Conservation (phyloP, 2,329 filamentous ascomycete species). For the Neonectria sp. region DNA sequence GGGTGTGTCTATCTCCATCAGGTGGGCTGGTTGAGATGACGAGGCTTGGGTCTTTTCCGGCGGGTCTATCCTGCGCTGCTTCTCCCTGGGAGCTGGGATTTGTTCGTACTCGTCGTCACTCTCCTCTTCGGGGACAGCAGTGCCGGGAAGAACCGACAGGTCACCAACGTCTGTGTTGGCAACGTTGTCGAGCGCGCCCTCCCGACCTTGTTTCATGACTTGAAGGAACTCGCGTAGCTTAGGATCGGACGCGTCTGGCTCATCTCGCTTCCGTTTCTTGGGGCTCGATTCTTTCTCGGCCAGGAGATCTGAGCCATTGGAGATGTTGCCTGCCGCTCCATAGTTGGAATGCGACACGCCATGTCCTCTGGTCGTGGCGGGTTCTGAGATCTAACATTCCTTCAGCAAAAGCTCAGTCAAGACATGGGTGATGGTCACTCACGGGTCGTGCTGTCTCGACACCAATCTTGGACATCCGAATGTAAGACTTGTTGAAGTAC, state of each 20-base stretch:
- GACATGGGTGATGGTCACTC: conserved; percentile 48
- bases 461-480: conserved; percentile 93
- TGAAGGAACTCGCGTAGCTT: conserved; percentile 90
- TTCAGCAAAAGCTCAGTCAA: conserved; percentile 48
- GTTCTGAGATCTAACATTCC: conserved; percentile 64
- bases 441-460: conserved; percentile 92
- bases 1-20: conserved; percentile 36
- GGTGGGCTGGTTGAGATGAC: conserved; percentile 37
- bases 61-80: conserved; percentile 57
- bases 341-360: conserved; percentile 44
- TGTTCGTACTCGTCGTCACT: conserved; percentile 84
- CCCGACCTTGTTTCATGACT: conserved; percentile 76
- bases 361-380: conserved; percentile 52
- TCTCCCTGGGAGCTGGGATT: conserved; percentile 68
- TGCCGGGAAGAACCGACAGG: conserved; percentile 42
- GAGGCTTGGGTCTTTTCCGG: conserved; percentile 41
- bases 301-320: conserved; percentile 35
- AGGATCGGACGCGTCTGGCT: conserved; percentile 74
- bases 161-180: conserved; percentile 41
- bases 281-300: conserved; percentile 55
- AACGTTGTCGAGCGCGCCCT: conserved; percentile 53
- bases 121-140: conserved; percentile 67
- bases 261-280: conserved; percentile 79
- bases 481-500: conserved; percentile 96
- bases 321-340: conserved; percentile 34